Base-by-base conservation (phyloP, 73 alveolate species). In the Diophrys sp. region DNA sequence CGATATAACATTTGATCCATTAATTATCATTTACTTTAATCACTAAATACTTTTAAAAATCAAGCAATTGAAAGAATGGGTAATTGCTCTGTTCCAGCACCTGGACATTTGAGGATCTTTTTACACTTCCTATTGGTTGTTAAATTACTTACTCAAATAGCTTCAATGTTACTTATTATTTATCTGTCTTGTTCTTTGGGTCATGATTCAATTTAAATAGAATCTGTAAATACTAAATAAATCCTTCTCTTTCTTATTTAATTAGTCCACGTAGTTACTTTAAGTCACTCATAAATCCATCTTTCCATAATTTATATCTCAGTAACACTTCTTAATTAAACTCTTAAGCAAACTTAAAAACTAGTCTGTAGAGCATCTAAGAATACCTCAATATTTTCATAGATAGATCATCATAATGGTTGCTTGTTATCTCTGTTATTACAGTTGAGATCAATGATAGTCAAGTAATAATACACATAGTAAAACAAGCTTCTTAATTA, bases 211-310 rank as follows among this genome's bases (percentile, higher is more conserved):
- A 44, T 32, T 57, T 57, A 54, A 83, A 83, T 33, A 83, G 82
- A 27, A 83, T 83, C 33, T 53, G 18, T 31, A 83, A 74, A 31
- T 83, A 84, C 23, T 57, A 28, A 57, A 82, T 56, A n/a, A 85
- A 30, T 8, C 85, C 70, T 82, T 87, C 90, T 29, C 85, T 68
- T 56, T 87, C 94, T 32, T 75, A 56, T 54, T 76, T 87, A 28
- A 80, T 67, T 11, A 87, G 73, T 2, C 94, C 94, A 14, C 90
- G 94, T 23, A 87, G 83, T 24, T 77, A 80, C 34, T 82, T 81
- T 57, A 81, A 33, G 1, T 77, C 90, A n/a, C 79, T 57, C 94
- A 87, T 80, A 54, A 81, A 81, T 24, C 94, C 94, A 24, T 81
- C 90, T 33, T 77, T 81, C 90, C 90, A 87, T 14, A 87, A 81